Conservation (phyloP, 768 basidiomycete genomes). For the Suillus bovinus region DNA sequence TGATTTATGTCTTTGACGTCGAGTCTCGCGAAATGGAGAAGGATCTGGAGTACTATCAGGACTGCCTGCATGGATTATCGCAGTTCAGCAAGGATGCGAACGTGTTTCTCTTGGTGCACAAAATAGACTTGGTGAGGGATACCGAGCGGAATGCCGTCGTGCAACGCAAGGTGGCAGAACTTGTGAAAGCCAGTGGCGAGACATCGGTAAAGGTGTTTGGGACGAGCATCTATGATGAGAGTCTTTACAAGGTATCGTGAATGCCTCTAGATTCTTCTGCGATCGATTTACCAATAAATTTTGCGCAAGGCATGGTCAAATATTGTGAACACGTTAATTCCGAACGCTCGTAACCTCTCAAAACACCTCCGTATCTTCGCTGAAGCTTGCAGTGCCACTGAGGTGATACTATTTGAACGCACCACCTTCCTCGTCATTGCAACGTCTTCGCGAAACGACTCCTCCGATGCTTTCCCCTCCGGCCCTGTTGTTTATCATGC, state of each 20-base stretch:
- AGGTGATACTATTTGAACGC: conserved; percentile 94
- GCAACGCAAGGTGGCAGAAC: conserved; percentile 70
- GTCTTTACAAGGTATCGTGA: conserved; percentile 79
- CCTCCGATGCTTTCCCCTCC: conserved; percentile 28
- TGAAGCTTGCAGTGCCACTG: conserved; percentile 83
- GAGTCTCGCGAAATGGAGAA: conserved; percentile 81
- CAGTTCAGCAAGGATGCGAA: conserved; percentile 80
- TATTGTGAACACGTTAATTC: conserved; percentile 95
- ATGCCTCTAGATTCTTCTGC: conserved; percentile 1
- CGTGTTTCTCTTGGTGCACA: conserved; percentile 91
- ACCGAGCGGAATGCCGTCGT: conserved; percentile 55
- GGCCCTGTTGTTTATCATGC: conserved; percentile 39
- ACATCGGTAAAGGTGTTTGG: conserved; percentile 73
- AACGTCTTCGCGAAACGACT: conserved; percentile 55
- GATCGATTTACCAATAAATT: conserved; percentile 12
- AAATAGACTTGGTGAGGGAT: conserved; percentile 91
- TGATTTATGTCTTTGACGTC: conserved; percentile 99
- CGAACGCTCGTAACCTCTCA: conserved; percentile 88
- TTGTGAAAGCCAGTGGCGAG: conserved; percentile 67
- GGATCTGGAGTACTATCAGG: conserved; percentile 90
- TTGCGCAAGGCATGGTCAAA: conserved; percentile 88
- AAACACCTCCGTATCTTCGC: conserved; percentile 87
- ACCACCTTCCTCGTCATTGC: conserved; percentile 99
- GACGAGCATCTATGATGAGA: conserved; percentile 97
- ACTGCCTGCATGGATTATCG: conserved; percentile 82